Evolutionary conservation across 2,329 filamentous ascomycete genomes (phyloP).

Genomic region (Aspergillus aculeatus): DNA sequence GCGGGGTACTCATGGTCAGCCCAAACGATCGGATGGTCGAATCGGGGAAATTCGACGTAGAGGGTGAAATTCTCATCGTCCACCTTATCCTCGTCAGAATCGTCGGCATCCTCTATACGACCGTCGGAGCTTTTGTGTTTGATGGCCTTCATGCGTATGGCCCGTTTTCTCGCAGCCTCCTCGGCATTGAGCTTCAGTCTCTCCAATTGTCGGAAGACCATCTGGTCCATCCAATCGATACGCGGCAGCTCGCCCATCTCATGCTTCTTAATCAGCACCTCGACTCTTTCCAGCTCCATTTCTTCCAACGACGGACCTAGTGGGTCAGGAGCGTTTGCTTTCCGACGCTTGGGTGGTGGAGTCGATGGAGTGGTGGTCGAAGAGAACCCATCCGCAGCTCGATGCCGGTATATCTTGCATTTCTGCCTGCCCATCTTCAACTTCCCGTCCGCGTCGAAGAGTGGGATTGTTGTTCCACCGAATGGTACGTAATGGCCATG

Average conservation of each 20-base stretch:
- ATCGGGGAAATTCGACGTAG: constrained; percentile 87
- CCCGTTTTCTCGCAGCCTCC: constrained; percentile 61
- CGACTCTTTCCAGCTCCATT: constrained; percentile 83
- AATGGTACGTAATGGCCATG: constrained; percentile 83
- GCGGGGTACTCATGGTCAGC: constrained; percentile 89
- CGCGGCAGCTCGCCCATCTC: constrained; percentile 95
- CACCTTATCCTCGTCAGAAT: constrained; percentile 38
- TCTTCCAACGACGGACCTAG: constrained; percentile 64
- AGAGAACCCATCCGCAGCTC: constrained; percentile 79
- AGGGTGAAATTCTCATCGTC: constrained; percentile 72
- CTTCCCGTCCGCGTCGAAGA: constrained; percentile 93
- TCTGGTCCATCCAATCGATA: constrained; percentile 91
- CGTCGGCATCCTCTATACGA: constrained; percentile 43
- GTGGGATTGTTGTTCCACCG: constrained; percentile 82
- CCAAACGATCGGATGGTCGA: constrained; percentile 94
- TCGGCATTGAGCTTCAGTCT: constrained; percentile 68
- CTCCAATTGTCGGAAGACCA: constrained; percentile 88
- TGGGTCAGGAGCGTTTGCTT: constrained; percentile 47
- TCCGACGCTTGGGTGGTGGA: constrained; percentile 55
- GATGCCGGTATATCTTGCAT: constrained; percentile 78
- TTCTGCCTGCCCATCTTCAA: constrained; percentile 90
- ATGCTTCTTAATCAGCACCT: constrained; percentile 91
- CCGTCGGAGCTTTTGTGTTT: constrained; percentile 29
- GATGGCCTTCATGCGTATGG: constrained; percentile 35
- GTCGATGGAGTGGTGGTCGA: constrained; percentile 75